Base-by-base conservation (phyloP, 257 asterid species). In the Solanum habrochaites region DNA sequence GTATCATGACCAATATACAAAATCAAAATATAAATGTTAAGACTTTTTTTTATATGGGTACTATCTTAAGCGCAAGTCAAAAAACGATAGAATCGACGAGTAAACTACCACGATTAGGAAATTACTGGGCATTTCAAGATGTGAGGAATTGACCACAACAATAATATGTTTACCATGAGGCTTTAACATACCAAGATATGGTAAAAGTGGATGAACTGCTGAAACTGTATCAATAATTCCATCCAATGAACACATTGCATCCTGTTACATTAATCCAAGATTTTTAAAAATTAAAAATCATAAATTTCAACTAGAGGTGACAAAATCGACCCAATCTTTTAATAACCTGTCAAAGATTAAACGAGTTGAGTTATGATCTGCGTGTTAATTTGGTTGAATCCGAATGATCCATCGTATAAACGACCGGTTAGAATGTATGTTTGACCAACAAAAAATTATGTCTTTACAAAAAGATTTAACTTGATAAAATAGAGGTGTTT, bases 151-250 rank as follows among this genome's bases (percentile, higher is more conserved):
- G 85, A n/a, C n/a, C 86, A 29, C 95, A 18, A 91, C 87, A 66
- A 91, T 25, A 21, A 93, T 18, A 69, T 91, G 88, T 83, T 90
- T 89, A 6, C 93, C 92, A 27, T 90, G 88, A 37, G 88, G 70
- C 90, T 93, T 93, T 77, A 93, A 86, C 72, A 91, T 56, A 84
- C 69, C 64, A 16, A 93, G 25, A 31, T 91, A 86, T 37, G 94
- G 94, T 31, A 71, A 7, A 40, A 90, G 71, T 4, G 91, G 78
- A 74, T 90, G 93, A 43, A 32, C 77, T 14, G 88, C 93, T 7
- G 94, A 90, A 32, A 89, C 93, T 1, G 91, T 90, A 39, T 92
- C 93, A 7, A 92, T 86, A 47, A 92, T 89, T 7, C 94, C 94
- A 78, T 92, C 94, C 92, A 91, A 32, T 12, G 91, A 89, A 52